phyloP scores from a whole-genome alignment of 176 grass and related monocot species.

The Chloris gayana region DNA sequence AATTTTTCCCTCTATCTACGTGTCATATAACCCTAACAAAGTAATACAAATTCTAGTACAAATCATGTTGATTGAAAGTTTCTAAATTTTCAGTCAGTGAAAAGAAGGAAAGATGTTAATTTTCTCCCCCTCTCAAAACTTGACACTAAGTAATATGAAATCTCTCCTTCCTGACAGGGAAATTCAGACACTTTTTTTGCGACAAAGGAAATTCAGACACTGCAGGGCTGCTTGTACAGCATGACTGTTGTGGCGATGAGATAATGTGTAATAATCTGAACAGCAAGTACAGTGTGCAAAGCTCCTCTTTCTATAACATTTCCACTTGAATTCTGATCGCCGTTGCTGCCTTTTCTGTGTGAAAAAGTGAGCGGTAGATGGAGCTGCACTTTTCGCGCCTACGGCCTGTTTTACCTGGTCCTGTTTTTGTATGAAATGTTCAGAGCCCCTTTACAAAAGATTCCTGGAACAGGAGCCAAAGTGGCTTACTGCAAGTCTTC shows the following conservation, averaged over 20 bases:
- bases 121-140: not conserved
- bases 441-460: conserved; percentile 14
- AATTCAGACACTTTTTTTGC: no score
- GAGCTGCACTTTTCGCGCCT: conserved; percentile 17
- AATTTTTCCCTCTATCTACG: no score
- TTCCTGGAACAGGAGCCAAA: conserved; percentile 1
- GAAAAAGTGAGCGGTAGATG: conserved; percentile 16
- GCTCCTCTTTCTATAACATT: conserved; percentile 7
- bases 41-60: no score
- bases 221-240: not conserved
- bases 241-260: not conserved
- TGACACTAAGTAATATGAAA: not conserved
- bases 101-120: no score
- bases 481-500: not conserved
- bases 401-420: conserved; percentile 50
- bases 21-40: no score
- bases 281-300: not conserved
- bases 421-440: conserved; percentile 1
- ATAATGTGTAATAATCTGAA: conserved; percentile 36
- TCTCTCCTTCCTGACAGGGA: not conserved
- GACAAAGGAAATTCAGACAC: no score
- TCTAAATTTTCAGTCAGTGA: no score
- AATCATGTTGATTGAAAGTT: no score
- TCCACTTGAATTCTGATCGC: not conserved
- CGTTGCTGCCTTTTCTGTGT: not conserved